phyloP scores from a whole-genome alignment of 805 yeast species.

The Lachancea kluyveri region DNA sequence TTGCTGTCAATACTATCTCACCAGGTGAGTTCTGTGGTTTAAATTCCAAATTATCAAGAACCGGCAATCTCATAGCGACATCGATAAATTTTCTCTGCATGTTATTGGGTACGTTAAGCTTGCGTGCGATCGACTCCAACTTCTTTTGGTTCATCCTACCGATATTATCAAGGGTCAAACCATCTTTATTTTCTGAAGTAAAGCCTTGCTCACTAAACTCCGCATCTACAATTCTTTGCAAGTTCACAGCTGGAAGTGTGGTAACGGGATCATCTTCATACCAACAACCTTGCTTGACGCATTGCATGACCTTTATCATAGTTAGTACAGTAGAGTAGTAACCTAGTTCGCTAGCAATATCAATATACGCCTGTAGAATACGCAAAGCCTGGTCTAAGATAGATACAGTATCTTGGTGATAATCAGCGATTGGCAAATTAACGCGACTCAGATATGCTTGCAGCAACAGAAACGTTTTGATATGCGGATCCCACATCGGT shows the following conservation, averaged over 20 bases:
- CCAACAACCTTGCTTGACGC: constrained; percentile 87
- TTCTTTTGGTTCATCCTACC: constrained; percentile 38
- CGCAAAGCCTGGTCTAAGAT: constrained; percentile 93
- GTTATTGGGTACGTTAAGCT: constrained; percentile 33
- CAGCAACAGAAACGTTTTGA: constrained; percentile 70
- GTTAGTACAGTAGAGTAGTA: constrained; percentile 53
- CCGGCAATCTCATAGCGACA: constrained; percentile 56
- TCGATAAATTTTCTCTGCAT: constrained; percentile 43
- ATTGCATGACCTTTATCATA: constrained; percentile 68
- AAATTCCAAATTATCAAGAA: constrained; percentile 37
- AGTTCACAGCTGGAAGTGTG: constrained; percentile 32
- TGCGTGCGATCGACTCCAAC: constrained; percentile 9
- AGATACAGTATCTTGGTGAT: constrained; percentile 86
- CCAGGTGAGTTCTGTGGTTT: constrained; percentile 35
- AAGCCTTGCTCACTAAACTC: constrained; percentile 20
- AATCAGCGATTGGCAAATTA: constrained; percentile 91
- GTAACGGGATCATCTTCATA: constrained; percentile 67
- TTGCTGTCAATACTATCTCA: constrained; percentile 38
- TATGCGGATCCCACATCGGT: constrained; percentile 77
- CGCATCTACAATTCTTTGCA: constrained; percentile 26
- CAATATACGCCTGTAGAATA: constrained; percentile 87
- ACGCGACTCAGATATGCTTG: constrained; percentile 81
- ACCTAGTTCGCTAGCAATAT: constrained; percentile 82
- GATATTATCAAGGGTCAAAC: constrained; percentile 33
- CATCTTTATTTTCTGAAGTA: constrained; percentile 4